Evolutionary conservation across 2,329 filamentous ascomycete species (phyloP).

Genomic region (Alternaria conjuncta): DNA sequence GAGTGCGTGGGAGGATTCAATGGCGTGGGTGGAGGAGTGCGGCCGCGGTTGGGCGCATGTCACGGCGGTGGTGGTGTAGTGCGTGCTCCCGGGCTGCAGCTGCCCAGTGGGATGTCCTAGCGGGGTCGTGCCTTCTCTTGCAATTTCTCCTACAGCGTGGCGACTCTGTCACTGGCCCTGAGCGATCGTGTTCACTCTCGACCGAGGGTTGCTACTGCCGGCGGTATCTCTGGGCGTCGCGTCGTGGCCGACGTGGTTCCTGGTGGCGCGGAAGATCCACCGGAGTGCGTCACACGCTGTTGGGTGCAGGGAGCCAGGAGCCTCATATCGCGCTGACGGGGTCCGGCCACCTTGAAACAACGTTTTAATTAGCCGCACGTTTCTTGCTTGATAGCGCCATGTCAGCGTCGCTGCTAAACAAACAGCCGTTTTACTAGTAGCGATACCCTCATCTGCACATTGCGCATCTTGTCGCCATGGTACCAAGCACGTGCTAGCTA

Average conservation of each 20-base stretch:
- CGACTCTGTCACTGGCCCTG: neutral
- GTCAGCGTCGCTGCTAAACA: neutral
- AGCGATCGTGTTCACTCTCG: neutral
- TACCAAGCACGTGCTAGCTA: neutral
- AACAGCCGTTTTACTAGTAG: neutral
- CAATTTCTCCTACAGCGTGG: neutral
- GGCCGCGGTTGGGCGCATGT: conserved; percentile 35
- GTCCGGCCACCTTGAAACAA: conserved; percentile 11
- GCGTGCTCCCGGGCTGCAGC: conserved; percentile 21
- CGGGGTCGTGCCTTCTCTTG: conserved; percentile 30
- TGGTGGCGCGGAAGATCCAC: conserved; percentile 40
- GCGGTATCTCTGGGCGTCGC: conserved; percentile 17
- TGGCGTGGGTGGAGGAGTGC: conserved; percentile 17
- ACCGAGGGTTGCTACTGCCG: conserved; percentile 2
- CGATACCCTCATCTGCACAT: neutral
- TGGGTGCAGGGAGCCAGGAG: conserved; percentile 6
- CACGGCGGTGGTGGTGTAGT: conserved; percentile 22
- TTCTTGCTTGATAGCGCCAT: neutral
- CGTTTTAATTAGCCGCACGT: conserved; percentile 7
- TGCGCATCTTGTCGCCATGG: neutral
- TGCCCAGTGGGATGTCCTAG: conserved; percentile 27
- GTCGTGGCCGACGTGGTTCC: conserved; percentile 23
- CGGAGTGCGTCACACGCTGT: conserved; percentile 25
- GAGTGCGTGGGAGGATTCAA: conserved; percentile 17
- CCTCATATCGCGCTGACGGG: conserved; percentile 11